A percentile compares a stretch with the other conserved stretches of the same genome.
These are phyloP conservation scores for Xenoacremonium recifei DNA, from an alignment of 2,329 filamentous ascomycete genomes.

Conservation along the genomic window DNA sequence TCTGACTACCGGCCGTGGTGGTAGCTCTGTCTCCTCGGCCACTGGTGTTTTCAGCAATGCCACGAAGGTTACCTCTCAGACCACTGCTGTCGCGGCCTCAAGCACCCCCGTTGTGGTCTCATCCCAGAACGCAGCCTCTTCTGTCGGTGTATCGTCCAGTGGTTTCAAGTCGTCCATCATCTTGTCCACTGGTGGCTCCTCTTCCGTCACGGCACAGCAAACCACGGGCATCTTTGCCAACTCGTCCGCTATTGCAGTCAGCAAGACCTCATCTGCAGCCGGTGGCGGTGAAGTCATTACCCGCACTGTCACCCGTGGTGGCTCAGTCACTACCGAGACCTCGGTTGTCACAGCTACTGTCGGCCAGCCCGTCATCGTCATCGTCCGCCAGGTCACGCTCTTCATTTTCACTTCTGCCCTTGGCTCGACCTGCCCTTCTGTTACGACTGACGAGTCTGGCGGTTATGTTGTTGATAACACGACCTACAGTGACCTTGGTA, in stretches of 20 bases:
- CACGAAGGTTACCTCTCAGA: conserved; percentile 9
- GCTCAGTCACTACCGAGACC: conserved; percentile 9
- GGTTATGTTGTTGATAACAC: conserved; percentile 20
- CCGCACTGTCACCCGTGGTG: conserved; percentile 4
- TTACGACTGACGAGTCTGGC: conserved; percentile 17
- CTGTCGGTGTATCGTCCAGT: conserved; percentile 5
- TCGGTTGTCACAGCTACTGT: conserved; percentile 15
- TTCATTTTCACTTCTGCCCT: conserved; percentile 21
- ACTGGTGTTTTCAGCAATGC: conserved; percentile 19
- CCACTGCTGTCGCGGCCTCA: conserved; percentile 8
- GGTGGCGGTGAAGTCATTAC: not conserved
- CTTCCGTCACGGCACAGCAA: not conserved
- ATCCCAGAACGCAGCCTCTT: conserved; percentile 5
- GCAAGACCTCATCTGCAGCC: not conserved
- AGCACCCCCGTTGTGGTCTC: conserved; percentile 4
- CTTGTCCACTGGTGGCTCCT: not conserved
- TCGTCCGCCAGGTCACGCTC: conserved; percentile 21
- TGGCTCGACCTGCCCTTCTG: conserved; percentile 25
- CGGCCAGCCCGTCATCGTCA: conserved; percentile 17
- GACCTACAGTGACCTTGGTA: conserved; percentile 17
- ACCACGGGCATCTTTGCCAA: not conserved
- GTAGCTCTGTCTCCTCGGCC: conserved; percentile 10
- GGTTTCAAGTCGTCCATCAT: not conserved
- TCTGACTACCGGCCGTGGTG: conserved; percentile 16
- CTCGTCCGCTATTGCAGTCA: not conserved